Percentiles rank a stretch among this genome's conserved stretches.
Conservation (phyloP, 1,284 basidiomycete species). For the Fomitiporia mediterranea region DNA sequence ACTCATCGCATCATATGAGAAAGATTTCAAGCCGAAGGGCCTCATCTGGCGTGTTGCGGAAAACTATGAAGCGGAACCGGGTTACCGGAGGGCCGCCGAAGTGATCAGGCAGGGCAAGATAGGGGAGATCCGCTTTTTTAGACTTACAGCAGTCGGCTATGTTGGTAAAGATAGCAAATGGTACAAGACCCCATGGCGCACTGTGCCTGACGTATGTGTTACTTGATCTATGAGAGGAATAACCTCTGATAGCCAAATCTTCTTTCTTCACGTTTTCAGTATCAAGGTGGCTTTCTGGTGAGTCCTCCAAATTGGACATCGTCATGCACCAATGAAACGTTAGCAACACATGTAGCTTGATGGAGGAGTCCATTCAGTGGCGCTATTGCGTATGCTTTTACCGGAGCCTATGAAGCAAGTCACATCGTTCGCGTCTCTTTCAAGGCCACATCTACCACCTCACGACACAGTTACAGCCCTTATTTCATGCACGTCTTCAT, state of each 20-base stretch:
- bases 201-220: constrained; percentile 65
- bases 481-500: constrained; percentile 9
- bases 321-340: constrained; percentile 16
- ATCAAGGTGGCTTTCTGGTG: constrained; percentile 78
- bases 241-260: not conserved
- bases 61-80: constrained; percentile 74
- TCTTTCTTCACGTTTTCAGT: constrained; percentile 38
- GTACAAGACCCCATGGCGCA: constrained; percentile 81
- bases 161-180: constrained; percentile 63
- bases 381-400: constrained; percentile 57
- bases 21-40: constrained; percentile 59
- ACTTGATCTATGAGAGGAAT: not conserved
- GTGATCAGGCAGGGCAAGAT: constrained; percentile 55
- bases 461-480: constrained; percentile 67
- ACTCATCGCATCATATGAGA: constrained; percentile 65
- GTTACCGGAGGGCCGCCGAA: constrained; percentile 47
- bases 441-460: constrained; percentile 63
- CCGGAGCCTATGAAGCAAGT: constrained; percentile 49
- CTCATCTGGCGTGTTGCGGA: constrained; percentile 84
- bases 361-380: constrained; percentile 66
- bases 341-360: constrained; percentile 45
- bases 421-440: constrained; percentile 62
- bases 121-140: constrained; percentile 62
- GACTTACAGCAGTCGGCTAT: constrained; percentile 47
- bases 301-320: constrained; percentile 27